phyloP scores from a whole-genome alignment of 1,139 yeast species.

The Lodderomyces metapsilosis region DNA sequence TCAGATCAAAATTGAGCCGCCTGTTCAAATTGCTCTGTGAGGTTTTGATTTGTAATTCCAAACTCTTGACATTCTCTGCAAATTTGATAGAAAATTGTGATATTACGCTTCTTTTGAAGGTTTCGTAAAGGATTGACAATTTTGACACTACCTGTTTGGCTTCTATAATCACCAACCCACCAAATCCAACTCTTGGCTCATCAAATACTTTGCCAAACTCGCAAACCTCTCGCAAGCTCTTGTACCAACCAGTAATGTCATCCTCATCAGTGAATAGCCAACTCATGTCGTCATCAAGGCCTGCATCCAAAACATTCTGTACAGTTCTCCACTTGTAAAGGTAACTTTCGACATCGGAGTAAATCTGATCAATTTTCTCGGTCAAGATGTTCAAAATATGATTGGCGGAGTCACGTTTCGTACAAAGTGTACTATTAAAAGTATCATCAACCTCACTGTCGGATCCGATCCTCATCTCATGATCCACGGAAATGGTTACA shows the following conservation, averaged over 20 bases:
- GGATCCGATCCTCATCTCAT: no score
- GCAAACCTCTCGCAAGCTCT: conserved; percentile 44
- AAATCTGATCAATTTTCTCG: conserved; percentile 19
- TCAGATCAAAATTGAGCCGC: conserved; percentile 19
- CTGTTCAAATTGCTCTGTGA: conserved; percentile 15
- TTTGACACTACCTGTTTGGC: conserved; percentile 56
- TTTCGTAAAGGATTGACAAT: conserved; percentile 54
- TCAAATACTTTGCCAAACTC: conserved; percentile 52
- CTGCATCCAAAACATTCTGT: conserved; percentile 59
- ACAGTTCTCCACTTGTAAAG: conserved; percentile 53
- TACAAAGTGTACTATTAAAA: not conserved
- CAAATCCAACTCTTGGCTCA: conserved; percentile 32
- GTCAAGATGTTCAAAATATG: conserved; percentile 11
- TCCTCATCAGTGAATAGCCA: conserved; percentile 23
- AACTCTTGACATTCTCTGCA: conserved; percentile 13
- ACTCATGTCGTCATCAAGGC: conserved; percentile 23
- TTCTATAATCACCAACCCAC: conserved; percentile 38
- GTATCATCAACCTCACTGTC: no score
- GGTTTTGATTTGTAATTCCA: conserved; percentile 17
- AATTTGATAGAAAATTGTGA: conserved; percentile 42
- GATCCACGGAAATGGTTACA: conserved; percentile 15
- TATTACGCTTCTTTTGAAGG: conserved; percentile 53
- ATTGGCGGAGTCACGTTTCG: conserved; percentile 3
- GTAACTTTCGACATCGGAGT: conserved; percentile 32
- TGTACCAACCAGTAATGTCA: conserved; percentile 19